Evolutionary conservation across 73 alveolate species (phyloP).

Genomic region (Paramecium primaurelia): DNA sequence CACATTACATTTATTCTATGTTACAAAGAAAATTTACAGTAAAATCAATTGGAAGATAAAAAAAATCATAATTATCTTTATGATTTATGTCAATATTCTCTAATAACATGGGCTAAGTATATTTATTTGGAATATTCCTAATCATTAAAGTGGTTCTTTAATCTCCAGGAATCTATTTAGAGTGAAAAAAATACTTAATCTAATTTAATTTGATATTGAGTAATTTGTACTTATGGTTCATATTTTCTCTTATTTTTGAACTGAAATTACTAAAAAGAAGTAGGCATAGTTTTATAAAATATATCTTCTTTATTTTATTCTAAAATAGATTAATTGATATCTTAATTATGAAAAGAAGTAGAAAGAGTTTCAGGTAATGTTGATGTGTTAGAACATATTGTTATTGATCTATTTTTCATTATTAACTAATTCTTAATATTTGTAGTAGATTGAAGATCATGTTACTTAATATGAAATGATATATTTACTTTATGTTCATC

Average conservation of each 20-base stretch:
- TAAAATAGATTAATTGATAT: background rate
- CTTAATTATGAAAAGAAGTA: background rate
- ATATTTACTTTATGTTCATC: background rate
- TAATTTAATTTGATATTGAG: background rate
- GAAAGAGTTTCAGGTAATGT: background rate
- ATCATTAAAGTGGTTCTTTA: slow-evolving; percentile 89
- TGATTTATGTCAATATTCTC: slow-evolving; percentile 75
- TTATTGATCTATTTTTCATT: background rate
- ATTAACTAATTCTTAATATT: background rate
- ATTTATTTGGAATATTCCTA: slow-evolving; percentile 96
- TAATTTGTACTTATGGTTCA: background rate
- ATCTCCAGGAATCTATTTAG: slow-evolving; percentile 34
- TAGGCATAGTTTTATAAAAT: slow-evolving; percentile 34
- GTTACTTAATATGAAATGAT: background rate
- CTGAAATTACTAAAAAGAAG: background rate
- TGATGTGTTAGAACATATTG: background rate
- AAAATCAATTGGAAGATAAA: slow-evolving; percentile 90
- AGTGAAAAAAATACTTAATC: background rate
- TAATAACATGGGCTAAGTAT: slow-evolving; percentile 73
- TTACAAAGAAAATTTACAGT: slow-evolving; percentile 47
- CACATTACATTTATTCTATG: slow-evolving; percentile 84
- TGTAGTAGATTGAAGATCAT: background rate
- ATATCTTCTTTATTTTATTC: background rate
- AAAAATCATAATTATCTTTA: slow-evolving; percentile 82
- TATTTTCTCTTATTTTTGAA: slow-evolving; percentile 13